Percentiles rank a stretch among this genome's conserved stretches.
These are phyloP conservation scores for Astrothelium macrocarpum DNA, from an alignment of 495 filamentous ascomycete genomes.

Conservation along the genomic window DNA sequence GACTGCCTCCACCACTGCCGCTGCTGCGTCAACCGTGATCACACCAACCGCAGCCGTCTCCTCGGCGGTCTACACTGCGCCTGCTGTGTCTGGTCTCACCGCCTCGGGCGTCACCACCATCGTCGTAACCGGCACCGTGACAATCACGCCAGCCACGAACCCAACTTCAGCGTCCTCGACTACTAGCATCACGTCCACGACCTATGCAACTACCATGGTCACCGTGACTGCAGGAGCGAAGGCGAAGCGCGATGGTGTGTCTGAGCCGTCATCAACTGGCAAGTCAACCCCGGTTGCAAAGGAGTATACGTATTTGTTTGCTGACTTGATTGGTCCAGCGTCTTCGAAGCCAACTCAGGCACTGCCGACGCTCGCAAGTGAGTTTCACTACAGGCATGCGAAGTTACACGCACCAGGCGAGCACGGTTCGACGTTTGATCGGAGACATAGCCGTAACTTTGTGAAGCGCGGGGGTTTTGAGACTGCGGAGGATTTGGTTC, in stretches of 20 bases:
- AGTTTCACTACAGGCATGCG: not conserved
- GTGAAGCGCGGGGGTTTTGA: not conserved
- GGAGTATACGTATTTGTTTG: not conserved
- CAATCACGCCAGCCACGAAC: not conserved
- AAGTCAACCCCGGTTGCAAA: not conserved
- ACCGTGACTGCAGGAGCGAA: not conserved
- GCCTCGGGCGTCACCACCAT: not conserved
- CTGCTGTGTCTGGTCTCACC: not conserved
- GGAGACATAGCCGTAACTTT: not conserved
- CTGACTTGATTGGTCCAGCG: not conserved
- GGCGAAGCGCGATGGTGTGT: not conserved
- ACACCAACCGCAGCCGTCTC: not conserved
- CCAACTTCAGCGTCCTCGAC: too few species aligned
- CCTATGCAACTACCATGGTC: not conserved
- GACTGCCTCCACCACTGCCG: not conserved
- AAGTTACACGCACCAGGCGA: not conserved
- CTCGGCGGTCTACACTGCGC: not conserved
- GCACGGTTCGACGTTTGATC: not conserved
- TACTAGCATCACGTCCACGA: not conserved
- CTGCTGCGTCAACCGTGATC: not conserved
- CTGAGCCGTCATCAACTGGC: not conserved
- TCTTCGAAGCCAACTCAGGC: not conserved
- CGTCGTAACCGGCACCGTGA: conserved; percentile 2
- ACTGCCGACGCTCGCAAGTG: not conserved
- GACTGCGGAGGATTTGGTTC: not conserved